phyloP scores from a whole-genome alignment of 2,329 filamentous ascomycete genomes.

The Cladophialophora exuberans region DNA sequence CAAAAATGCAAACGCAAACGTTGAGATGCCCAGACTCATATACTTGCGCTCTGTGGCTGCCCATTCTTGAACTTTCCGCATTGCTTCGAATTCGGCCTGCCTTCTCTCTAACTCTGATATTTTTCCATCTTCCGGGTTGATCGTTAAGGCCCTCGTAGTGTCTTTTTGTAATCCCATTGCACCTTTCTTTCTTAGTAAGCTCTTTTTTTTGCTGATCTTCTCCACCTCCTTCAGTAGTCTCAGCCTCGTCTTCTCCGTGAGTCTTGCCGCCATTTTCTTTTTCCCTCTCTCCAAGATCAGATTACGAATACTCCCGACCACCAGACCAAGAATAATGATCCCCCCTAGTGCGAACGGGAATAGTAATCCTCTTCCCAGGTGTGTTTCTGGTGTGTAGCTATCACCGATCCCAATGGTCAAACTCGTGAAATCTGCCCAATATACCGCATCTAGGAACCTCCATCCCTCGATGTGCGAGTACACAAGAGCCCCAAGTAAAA shows the following conservation, averaged over 20 bases:
- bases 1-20: slow-evolving; percentile 40
- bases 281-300: slow-evolving; percentile 44
- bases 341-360: slow-evolving; percentile 61
- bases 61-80: slow-evolving; percentile 50
- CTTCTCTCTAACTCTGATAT: slow-evolving; percentile 31
- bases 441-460: slow-evolving; percentile 58
- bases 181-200: slow-evolving; percentile 9
- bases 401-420: slow-evolving; percentile 61
- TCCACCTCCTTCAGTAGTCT: slow-evolving; percentile 36
- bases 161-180: slow-evolving; percentile 18
- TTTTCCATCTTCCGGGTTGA: slow-evolving; percentile 24
- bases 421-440: slow-evolving; percentile 60
- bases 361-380: slow-evolving; percentile 54
- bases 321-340: slow-evolving; percentile 58
- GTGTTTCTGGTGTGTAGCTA: slow-evolving; percentile 53
- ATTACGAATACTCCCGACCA: slow-evolving; percentile 55
- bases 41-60: slow-evolving; percentile 48
- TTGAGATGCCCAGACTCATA: slow-evolving; percentile 45
- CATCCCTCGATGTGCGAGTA: slow-evolving; percentile 53
- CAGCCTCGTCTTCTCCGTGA: slow-evolving; percentile 41
- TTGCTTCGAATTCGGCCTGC: slow-evolving; percentile 47
- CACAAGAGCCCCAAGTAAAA: slow-evolving; percentile 43
- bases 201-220: slow-evolving; percentile 5
- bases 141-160: slow-evolving; percentile 17
- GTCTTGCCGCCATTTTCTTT: slow-evolving; percentile 40